phyloP scores from a whole-genome alignment of 495 filamentous ascomycete genomes.

The Cercophora newfieldiana region DNA sequence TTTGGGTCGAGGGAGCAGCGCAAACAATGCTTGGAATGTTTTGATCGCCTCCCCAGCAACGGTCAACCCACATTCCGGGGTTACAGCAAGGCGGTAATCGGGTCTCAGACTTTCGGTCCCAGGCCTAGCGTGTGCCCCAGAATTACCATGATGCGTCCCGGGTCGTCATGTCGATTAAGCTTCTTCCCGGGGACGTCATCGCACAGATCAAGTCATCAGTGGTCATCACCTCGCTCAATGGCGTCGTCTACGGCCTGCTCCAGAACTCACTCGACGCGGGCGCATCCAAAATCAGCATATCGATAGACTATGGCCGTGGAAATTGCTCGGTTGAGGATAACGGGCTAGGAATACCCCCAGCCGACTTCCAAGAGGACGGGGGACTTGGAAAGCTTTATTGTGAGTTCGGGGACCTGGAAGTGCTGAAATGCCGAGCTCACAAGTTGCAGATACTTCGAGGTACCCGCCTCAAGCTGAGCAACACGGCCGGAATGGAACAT shows the following conservation, averaged over 20 bases:
- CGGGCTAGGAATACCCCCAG: conserved; percentile 73
- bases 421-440: background rate
- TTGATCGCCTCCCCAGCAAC: background rate
- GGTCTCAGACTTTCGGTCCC: background rate
- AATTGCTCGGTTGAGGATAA: conserved; percentile 86
- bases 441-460: conserved; percentile 73
- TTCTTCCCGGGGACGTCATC: conserved; percentile 70
- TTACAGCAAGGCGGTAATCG: background rate
- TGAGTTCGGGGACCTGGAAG: conserved; percentile 40
- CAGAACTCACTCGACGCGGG: conserved; percentile 85
- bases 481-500: conserved; percentile 72
- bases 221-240: conserved; percentile 71
- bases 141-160: conserved; percentile 8
- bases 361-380: conserved; percentile 68
- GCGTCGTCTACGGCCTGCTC: conserved; percentile 71
- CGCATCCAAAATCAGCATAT: conserved; percentile 68
- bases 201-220: conserved; percentile 88
- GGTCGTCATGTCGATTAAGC: conserved; percentile 61
- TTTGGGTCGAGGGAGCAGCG: background rate
- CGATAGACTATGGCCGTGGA: conserved; percentile 73
- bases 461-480: conserved; percentile 43
- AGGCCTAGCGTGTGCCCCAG: background rate
- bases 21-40: background rate
- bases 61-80: background rate
- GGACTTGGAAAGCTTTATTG: conserved; percentile 74